Evolutionary conservation across 768 basidiomycete species (phyloP), one percentile per base, ranked within the genome.

Genomic region (Boletus vinaceobasis): DNA sequence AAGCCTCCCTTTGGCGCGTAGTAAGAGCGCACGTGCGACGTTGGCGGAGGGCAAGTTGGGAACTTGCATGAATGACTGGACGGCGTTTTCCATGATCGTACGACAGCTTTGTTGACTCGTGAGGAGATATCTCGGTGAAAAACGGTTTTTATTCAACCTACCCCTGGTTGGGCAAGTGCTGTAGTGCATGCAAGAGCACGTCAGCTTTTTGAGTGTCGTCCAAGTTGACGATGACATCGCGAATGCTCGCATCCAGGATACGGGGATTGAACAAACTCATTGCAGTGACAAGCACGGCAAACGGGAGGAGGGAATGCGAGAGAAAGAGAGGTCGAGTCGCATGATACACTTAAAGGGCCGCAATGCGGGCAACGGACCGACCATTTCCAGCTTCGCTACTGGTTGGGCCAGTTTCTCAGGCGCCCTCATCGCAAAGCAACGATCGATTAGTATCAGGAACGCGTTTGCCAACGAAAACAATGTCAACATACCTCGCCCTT

Each of bases 171-270:
- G 86, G 83, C 56, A 96, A 81, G 62, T 86, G 87, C 59, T 86
- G 84, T 79, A 93, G 84, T n/a, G 90, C 91, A 60, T 88, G 84
- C 46, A 93, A 69, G 50, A 92, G 73, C 36, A 88, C 77, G 53
- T 86, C 85, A 19, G 79, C 85, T 67, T 88, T 89, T 65, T 88
- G 80, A 60, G 79, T 79, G 65, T 85, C 80, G 5, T 79, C 75
- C 33, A 89, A 75, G 55, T 76, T 78, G 7, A 74, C 73, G 0
- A 80, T 75, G 21, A 86, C 82, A 62, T 88, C 86, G 43, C 84
- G 85, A 62, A 88, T 84, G 73, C 84, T 83, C 19, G 87, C 87
- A 62, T 89, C 87, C 37, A 89, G 75, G 56, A 88, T 88, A 65
- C 83, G 86, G 4, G 86, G 86, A 66, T 88, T 88, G 74, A 89